Conservation (phyloP, 139 green algal species). For the Raphidocelis subcapitata region DNA sequence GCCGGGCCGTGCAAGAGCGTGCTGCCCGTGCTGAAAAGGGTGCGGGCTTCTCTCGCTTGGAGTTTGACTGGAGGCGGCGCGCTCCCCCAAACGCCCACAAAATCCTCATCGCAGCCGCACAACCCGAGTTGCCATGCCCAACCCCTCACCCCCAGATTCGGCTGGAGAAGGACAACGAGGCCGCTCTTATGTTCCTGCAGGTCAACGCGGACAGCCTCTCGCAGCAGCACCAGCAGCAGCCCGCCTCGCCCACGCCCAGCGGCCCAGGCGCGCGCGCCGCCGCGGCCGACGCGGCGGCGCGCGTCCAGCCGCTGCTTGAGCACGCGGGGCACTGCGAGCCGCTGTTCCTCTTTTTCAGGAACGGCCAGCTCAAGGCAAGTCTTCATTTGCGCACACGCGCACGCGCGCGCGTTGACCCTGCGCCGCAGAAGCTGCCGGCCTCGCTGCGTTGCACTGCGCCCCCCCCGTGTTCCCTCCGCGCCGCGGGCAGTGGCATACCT, state of each 20-base stretch:
- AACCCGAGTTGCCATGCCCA: too few relatives aligned
- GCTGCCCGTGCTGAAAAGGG: slow-evolving; percentile 49
- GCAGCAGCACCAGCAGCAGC: neutral
- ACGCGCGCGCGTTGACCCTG: too few relatives aligned
- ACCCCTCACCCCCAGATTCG: slow-evolving; percentile 42
- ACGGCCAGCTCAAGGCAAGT: slow-evolving; percentile 62
- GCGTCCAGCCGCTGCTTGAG: slow-evolving; percentile 41
- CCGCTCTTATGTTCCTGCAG: slow-evolving; percentile 52
- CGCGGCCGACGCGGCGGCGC: neutral
- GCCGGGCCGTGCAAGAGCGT: slow-evolving; percentile 62
- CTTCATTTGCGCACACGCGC: too few relatives aligned
- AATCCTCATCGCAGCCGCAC: too few relatives aligned
- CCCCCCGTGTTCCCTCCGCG: too few relatives aligned
- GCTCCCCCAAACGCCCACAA: too few relatives aligned
- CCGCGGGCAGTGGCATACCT: too few relatives aligned
- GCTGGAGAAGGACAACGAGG: slow-evolving; percentile 67
- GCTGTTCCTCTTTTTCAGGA: slow-evolving; percentile 67
- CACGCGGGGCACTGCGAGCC: slow-evolving; percentile 56
- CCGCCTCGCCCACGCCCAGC: neutral
- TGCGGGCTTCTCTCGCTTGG: too few relatives aligned
- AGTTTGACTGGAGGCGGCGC: too few relatives aligned
- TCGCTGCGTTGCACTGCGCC: too few relatives aligned
- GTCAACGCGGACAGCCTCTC: slow-evolving; percentile 15
- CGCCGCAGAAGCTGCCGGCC: too few relatives aligned
- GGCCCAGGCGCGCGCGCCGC: neutral